Base-by-base conservation (phyloP, 371 early-diverging fungal species). In the Apophysomyces trapeziformis region DNA sequence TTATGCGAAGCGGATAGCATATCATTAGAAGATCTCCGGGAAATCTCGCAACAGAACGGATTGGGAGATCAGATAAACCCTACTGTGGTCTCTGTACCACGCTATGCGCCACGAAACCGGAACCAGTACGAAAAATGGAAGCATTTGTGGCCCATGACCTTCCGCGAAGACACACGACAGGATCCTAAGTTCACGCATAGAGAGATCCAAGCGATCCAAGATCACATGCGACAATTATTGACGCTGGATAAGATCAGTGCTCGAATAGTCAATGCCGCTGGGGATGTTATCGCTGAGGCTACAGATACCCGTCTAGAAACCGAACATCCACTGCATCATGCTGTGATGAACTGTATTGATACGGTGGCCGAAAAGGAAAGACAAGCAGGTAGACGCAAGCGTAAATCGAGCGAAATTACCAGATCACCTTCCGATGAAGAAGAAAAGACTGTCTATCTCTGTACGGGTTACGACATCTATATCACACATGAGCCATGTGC, bases 401-500 rank as follows among this genome's bases (percentile, higher is more conserved):
- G 75, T 32, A 68, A 67, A 47, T 61, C 63, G 38, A 64, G 45
- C 43, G 64, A 68, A 57, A 69, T 72, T 56, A 45, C 67, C 8
- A 66, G 21, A 0, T 60, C 57, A 12, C 38, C 41, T 14, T 16
- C 16, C 36, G 38, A 38, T 7, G 57, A 58, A 36, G 66, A 38
- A 36, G 47, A 68, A 41, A 63, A 59, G 8, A 63, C 69, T 11
- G 77, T 72, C 2, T 89, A 89, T 66, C 76, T 89, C 1, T 89
- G 90, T 66, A 87, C 85, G 9, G 88, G 87, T 5, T 86, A 84
- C 64, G 87, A 88, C 66, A 66, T 86, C 14, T 89, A 83, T 64
- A 56, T 86, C 50, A 85, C 87, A 7, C 82, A 87, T 65, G 90
- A 90, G 66, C 90, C 90, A 35, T 90, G 90, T 65, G 84, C 87